Evolutionary conservation across 345 rosid species (phyloP).

Genomic region (Stellera chamaejasme): DNA sequence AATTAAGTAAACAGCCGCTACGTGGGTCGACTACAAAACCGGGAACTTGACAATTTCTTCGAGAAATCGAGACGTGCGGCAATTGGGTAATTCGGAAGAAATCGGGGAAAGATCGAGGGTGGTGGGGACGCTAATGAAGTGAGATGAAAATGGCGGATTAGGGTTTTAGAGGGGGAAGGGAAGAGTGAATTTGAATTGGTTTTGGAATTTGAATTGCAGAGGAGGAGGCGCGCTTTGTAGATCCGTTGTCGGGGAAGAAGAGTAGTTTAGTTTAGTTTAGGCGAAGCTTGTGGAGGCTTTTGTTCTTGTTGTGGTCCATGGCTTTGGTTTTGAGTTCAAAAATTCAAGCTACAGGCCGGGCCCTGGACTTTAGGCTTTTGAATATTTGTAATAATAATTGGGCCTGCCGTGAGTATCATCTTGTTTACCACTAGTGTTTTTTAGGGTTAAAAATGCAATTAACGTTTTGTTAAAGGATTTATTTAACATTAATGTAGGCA

Average conservation of each 20-base stretch:
- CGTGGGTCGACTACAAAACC: too few species aligned
- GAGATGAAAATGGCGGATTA: background rate
- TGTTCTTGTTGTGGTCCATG: background rate
- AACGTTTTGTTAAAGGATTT: too few species aligned
- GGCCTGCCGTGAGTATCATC: too few species aligned
- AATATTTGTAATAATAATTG: too few species aligned
- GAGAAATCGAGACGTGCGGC: background rate
- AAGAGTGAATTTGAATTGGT: background rate
- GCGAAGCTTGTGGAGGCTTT: background rate
- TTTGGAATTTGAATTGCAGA: constrained; percentile 5
- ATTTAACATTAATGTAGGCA: too few species aligned
- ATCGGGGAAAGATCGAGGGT: background rate
- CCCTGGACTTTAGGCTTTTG: too few species aligned
- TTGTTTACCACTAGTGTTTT: too few species aligned
- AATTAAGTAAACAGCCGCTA: background rate
- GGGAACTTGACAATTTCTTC: background rate
- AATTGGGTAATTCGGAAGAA: background rate
- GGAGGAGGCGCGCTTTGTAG: constrained; percentile 1
- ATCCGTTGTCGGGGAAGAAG: background rate
- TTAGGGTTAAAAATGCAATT: too few species aligned
- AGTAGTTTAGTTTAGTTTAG: background rate
- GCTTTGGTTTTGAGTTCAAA: too few species aligned
- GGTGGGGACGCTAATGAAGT: background rate
- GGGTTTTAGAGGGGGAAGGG: background rate
- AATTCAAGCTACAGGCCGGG: too few species aligned